Conservation (phyloP, 2,329 filamentous ascomycete genomes). For the Beauveria bassiana region DNA sequence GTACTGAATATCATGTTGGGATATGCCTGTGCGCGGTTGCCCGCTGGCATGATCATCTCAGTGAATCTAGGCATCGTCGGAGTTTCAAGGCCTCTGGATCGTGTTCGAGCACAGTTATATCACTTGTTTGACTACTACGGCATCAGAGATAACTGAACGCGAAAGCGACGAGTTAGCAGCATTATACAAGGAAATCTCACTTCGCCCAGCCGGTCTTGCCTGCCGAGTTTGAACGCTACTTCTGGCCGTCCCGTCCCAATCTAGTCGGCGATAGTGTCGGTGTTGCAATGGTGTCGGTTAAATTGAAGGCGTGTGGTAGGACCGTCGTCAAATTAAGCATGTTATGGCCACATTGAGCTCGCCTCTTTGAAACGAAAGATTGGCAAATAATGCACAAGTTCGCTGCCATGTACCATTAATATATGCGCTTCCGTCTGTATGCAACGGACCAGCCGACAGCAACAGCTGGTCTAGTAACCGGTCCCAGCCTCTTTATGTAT, state of each 20-base stretch:
- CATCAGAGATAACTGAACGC: background rate
- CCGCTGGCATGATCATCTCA: too few species aligned
- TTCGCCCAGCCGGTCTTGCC: background rate
- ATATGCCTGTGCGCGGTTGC: too few species aligned
- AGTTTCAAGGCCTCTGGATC: too few species aligned
- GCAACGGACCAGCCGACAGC: background rate
- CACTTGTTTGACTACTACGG: background rate
- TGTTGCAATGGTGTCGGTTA: background rate
- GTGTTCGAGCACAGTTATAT: too few species aligned
- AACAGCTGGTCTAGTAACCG: background rate
- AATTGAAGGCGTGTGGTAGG: background rate
- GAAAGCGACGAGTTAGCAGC: background rate
- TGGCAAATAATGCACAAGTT: background rate
- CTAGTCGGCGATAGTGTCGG: background rate
- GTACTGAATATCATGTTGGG: too few species aligned
- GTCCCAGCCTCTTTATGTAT: background rate
- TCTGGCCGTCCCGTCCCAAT: slow-evolving; percentile 5
- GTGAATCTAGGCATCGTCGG: too few species aligned
- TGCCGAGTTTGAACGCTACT: background rate
- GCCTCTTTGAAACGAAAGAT: background rate
- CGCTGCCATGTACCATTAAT: background rate
- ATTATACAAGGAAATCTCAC: background rate
- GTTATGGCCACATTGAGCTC: background rate
- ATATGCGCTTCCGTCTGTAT: background rate
- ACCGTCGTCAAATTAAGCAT: background rate